Base-by-base conservation (phyloP, 139 green algal genomes). In the Ettlia oleoabundans region DNA sequence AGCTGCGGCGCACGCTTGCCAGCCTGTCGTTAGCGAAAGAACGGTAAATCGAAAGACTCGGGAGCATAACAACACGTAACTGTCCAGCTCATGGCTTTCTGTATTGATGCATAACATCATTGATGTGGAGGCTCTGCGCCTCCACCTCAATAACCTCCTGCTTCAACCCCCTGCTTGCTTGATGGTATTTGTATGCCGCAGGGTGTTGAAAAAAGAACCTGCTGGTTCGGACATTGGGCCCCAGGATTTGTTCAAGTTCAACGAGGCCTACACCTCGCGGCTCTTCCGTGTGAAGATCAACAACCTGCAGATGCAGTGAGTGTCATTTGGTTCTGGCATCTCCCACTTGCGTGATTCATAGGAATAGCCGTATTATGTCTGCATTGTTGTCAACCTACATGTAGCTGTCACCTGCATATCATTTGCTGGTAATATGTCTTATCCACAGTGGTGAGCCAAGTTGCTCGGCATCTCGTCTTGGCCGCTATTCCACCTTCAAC, bases 201-300 rank as follows among this genome's bases (percentile, higher is more conserved):
- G 94, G 7, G 92, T 99, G 63, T 88, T 99, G 47, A 66, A 82
- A 22, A 99, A 99, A 89, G 91, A 96, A 69, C 93, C 95, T 69
- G 95, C 96, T 78, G 90, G 93, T 0, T 86, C 88, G 13, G 97
- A 99, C 7, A 92, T 99, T 33, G 85, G 89, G 0, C 91, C 95
- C 24, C 62, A 26, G 4, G 97, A 99, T 71, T 66, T 79, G 5
- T 99, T 99, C 88, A 43, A 43, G 38, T 97, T 98, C 92, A 97
- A 98, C 78, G 68, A 51, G 0, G 89, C 78, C 66, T 99, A 98
- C 89, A 91, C 85, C 2, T 91, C 93, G 28, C 84, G 82, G 43
- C 88, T 97, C 66, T 98, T 93, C 88, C 90, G 97, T 74, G 94
- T 99, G 72, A 96, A 96, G 75, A 95, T 99, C 89, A 99, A 99